phyloP scores from a whole-genome alignment of 768 basidiomycete genomes.

The Ramaria rubella region DNA sequence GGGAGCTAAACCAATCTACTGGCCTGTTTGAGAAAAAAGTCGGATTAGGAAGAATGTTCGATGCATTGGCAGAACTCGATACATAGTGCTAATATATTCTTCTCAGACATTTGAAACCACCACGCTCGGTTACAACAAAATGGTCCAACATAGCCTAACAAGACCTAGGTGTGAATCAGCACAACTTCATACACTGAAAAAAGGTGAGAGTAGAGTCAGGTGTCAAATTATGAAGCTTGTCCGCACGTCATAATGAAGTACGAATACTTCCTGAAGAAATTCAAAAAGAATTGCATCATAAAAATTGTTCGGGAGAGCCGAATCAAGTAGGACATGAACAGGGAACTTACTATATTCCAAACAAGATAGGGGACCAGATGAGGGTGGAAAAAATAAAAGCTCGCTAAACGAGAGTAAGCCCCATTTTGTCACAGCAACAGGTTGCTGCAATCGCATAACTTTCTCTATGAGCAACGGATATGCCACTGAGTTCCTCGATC shows the following conservation, averaged over 20 bases:
- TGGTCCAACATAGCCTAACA: not conserved
- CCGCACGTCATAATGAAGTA: not conserved
- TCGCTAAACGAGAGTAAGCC: slow-evolving; percentile 8
- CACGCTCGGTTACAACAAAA: not conserved
- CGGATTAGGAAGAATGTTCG: slow-evolving; percentile 10
- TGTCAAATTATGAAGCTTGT: slow-evolving; percentile 11
- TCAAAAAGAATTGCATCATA: slow-evolving; percentile 9
- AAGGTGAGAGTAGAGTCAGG: not conserved
- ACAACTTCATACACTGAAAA: too few species aligned
- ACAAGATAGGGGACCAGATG: not conserved
- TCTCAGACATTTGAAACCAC: not conserved
- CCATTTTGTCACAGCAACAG: slow-evolving; percentile 7
- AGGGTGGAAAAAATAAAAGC: not conserved
- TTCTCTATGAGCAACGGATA: slow-evolving; percentile 9
- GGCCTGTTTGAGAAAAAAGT: slow-evolving; percentile 22
- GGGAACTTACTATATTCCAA: not conserved
- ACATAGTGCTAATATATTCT: not conserved
- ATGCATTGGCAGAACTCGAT: slow-evolving; percentile 10
- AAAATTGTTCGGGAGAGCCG: not conserved
- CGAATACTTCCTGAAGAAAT: slow-evolving; percentile 12
- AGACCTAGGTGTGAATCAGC: not conserved
- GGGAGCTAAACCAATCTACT: not conserved
- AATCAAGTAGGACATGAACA: not conserved
- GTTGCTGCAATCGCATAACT: slow-evolving; percentile 12
- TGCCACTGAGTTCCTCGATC: not conserved